Percentiles rank a stretch among this genome's conserved stretches.
phyloP scores from a whole-genome alignment of 2,329 filamentous ascomycete species.

The Pezicula carpinea region DNA sequence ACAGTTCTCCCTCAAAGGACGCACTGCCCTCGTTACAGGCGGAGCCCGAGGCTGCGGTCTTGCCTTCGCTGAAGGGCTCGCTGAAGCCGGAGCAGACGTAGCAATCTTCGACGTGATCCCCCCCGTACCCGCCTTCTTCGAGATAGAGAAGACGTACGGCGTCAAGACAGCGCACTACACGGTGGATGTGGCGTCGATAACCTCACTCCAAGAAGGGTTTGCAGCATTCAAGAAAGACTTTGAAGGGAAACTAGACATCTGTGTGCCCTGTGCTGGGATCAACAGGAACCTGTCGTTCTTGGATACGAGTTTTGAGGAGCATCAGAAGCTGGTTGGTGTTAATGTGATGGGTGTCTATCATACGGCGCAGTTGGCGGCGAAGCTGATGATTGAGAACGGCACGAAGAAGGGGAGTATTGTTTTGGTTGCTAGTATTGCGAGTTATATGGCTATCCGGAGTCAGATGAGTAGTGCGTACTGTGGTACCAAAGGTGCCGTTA shows the following conservation, averaged over 20 bases:
- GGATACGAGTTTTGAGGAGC: constrained; percentile 37
- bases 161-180: constrained; percentile 38
- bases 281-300: constrained; percentile 40
- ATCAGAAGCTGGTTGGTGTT: constrained; percentile 36
- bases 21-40: constrained; percentile 41
- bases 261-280: constrained; percentile 40
- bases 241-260: constrained; percentile 34
- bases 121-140: constrained; percentile 33
- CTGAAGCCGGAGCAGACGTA: constrained; percentile 40
- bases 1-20: constrained; percentile 41
- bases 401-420: constrained; percentile 48
- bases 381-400: constrained; percentile 35
- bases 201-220: constrained; percentile 28
- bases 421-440: constrained; percentile 48
- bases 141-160: constrained; percentile 35
- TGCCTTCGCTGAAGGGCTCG: constrained; percentile 38
- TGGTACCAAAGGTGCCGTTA: constrained; percentile 42
- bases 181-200: constrained; percentile 33
- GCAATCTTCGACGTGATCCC: constrained; percentile 42
- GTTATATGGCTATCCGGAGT: constrained; percentile 44
- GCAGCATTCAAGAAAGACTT: constrained; percentile 28
- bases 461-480: constrained; percentile 44
- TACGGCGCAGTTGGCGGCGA: constrained; percentile 31
- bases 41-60: constrained; percentile 41
- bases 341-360: constrained; percentile 45